Evolutionary conservation across 179 eudicot species (phyloP).

Genomic region (Drosera spatulata): DNA sequence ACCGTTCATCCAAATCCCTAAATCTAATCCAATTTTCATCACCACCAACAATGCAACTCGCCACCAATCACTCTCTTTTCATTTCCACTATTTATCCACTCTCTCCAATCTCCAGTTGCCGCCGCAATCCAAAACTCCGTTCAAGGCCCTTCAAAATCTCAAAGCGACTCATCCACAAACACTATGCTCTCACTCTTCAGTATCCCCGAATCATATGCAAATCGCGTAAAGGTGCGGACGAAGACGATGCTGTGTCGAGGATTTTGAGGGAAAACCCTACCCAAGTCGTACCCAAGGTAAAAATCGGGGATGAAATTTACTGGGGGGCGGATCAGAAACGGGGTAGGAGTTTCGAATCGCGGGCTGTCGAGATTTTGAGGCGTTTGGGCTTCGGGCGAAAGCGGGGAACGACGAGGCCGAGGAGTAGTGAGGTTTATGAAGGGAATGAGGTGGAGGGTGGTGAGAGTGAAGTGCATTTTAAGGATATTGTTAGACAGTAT

Average conservation of each 20-base stretch:
- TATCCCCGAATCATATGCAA: no score
- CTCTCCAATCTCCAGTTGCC: no score
- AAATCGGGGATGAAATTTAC: conserved; percentile 48
- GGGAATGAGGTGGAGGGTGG: conserved; percentile 15
- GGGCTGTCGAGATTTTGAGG: conserved; percentile 31
- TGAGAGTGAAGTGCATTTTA: conserved; percentile 45
- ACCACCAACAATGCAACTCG: no score
- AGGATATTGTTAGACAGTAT: conserved; percentile 74
- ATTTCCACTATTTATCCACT: no score
- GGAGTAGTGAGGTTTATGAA: conserved; percentile 5
- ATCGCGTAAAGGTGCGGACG: background rate
- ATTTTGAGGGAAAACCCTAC: conserved; percentile 84
- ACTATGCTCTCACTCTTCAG: no score
- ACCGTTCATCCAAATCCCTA: no score
- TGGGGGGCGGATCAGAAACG: conserved; percentile 41
- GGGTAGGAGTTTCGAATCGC: conserved; percentile 16
- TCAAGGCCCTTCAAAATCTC: no score
- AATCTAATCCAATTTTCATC: no score
- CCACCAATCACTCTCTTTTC: no score
- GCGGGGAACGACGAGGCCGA: conserved; percentile 7
- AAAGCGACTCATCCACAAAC: no score
- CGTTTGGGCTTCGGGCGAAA: conserved; percentile 26
- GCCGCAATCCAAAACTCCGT: no score
- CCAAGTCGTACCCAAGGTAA: conserved; percentile 71
- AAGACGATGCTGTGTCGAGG: conserved; percentile 67